Evolutionary conservation across 2,329 filamentous ascomycete genomes (phyloP).

Genomic region (Fusarium veterinarium): DNA sequence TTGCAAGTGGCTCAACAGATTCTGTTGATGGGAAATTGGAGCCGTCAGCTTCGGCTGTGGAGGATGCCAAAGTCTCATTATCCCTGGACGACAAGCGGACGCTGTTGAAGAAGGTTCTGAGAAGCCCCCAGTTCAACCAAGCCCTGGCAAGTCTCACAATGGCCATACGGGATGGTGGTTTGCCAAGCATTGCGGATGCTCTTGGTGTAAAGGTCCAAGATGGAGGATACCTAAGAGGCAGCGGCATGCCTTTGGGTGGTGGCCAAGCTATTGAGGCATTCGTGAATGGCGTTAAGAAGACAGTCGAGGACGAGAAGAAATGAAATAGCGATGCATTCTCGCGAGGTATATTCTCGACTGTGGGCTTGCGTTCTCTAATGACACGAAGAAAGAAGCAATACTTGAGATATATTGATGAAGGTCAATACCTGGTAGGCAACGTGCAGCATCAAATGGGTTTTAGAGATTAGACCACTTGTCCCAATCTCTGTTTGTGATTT

Average conservation of each 20-base stretch:
- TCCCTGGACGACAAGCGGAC: constrained; percentile 81
- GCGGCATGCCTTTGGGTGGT: constrained; percentile 86
- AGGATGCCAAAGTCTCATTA: constrained; percentile 79
- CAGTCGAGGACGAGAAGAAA: constrained; percentile 69
- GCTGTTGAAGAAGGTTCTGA: constrained; percentile 82
- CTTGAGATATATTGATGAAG: constrained; percentile 15
- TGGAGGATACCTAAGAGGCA: constrained; percentile 82
- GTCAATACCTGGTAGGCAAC: constrained; percentile 16
- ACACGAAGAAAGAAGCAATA: neutral
- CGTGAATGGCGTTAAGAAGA: constrained; percentile 86
- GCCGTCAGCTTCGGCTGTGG: constrained; percentile 73
- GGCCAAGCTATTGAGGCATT: constrained; percentile 92
- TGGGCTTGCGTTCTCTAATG: constrained; percentile 3
- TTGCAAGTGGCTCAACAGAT: constrained; percentile 74
- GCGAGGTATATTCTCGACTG: neutral
- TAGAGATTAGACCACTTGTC: neutral
- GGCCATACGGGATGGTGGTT: constrained; percentile 87
- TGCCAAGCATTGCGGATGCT: constrained; percentile 90
- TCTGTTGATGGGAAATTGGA: constrained; percentile 70
- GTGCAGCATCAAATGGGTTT: constrained; percentile 3
- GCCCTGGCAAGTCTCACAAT: constrained; percentile 86
- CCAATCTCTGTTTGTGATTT: neutral
- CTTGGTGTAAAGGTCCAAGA: constrained; percentile 84
- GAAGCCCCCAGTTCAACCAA: constrained; percentile 91
- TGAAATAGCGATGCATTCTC: neutral